Conservation (phyloP, 768 basidiomycete species). For the Porpolomopsis calyptriformis region DNA sequence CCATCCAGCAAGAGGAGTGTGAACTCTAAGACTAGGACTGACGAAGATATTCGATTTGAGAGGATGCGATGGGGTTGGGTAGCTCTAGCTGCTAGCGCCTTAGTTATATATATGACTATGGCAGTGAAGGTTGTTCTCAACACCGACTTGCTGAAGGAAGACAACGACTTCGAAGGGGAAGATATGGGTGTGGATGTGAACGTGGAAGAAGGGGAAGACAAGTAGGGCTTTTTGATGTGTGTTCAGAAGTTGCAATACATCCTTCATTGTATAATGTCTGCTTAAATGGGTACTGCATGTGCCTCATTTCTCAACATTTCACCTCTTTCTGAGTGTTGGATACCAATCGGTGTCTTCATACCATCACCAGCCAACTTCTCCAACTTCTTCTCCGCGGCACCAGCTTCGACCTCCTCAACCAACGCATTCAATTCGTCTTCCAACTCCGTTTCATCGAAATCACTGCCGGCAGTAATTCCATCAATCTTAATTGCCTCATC, state of each 20-base stretch:
- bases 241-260: neutral
- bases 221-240: neutral
- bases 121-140: neutral
- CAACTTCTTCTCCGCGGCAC: constrained; percentile 10
- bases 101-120: constrained; percentile 27
- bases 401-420: constrained; percentile 24
- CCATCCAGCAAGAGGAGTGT: constrained; percentile 5
- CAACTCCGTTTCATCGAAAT: constrained; percentile 37
- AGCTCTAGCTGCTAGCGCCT: constrained; percentile 32
- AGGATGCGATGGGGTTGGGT: constrained; percentile 46
- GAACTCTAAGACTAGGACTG: constrained; percentile 16
- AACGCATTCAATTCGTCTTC: constrained; percentile 58
- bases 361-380: neutral
- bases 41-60: constrained; percentile 37
- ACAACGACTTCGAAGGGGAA: neutral
- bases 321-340: neutral
- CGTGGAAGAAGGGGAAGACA: neutral
- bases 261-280: neutral
- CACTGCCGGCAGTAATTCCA: constrained; percentile 42
- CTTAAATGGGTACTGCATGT: no score
- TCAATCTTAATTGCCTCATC: constrained; percentile 67
- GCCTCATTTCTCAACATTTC: neutral
- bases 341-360: neutral
- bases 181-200: neutral
- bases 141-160: neutral